phyloP scores from a whole-genome alignment of 352 stramenopile species.

The Blastocystis sp. region DNA sequence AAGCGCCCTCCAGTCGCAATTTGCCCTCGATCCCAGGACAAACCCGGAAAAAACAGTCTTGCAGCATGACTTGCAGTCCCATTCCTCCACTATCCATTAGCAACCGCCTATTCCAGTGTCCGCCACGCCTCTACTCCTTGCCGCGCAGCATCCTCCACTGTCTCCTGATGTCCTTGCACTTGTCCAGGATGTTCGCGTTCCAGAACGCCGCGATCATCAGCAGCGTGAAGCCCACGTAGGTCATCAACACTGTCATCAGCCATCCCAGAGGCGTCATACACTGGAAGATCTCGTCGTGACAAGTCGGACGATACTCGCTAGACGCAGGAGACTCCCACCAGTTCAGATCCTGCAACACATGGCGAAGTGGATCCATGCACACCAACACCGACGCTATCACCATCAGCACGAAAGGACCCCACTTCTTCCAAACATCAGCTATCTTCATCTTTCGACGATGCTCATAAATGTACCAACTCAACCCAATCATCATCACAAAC shows the following conservation, averaged over 20 bases:
- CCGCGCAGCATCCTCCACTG: slow-evolving; percentile 28
- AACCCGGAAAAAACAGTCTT: background rate
- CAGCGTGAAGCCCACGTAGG: slow-evolving; percentile 51
- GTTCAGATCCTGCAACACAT: slow-evolving; percentile 40
- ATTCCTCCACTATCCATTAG: background rate
- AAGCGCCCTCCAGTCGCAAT: background rate
- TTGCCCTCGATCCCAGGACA: background rate
- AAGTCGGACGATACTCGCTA: slow-evolving; percentile 39
- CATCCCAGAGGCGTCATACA: slow-evolving; percentile 35
- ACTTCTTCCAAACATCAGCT: slow-evolving; percentile 19
- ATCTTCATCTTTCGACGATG: slow-evolving; percentile 32
- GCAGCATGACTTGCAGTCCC: slow-evolving; percentile 29
- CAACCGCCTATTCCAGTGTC: background rate
- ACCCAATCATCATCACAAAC: slow-evolving; percentile 56
- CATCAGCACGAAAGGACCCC: slow-evolving; percentile 58
- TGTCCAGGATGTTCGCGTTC: slow-evolving; percentile 57
- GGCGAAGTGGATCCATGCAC: background rate
- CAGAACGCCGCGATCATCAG: slow-evolving; percentile 42
- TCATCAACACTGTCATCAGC: slow-evolving; percentile 43
- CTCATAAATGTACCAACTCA: slow-evolving; percentile 50
- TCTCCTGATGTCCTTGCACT: slow-evolving; percentile 20
- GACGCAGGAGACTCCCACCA: slow-evolving; percentile 30
- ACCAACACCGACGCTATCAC: slow-evolving; percentile 24
- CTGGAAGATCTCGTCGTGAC: slow-evolving; percentile 44
- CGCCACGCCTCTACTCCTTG: background rate